Percentiles rank a stretch among this genome's conserved stretches.
Conservation (phyloP, 176 grass and related monocot species). For the Aegilops bicornis region DNA sequence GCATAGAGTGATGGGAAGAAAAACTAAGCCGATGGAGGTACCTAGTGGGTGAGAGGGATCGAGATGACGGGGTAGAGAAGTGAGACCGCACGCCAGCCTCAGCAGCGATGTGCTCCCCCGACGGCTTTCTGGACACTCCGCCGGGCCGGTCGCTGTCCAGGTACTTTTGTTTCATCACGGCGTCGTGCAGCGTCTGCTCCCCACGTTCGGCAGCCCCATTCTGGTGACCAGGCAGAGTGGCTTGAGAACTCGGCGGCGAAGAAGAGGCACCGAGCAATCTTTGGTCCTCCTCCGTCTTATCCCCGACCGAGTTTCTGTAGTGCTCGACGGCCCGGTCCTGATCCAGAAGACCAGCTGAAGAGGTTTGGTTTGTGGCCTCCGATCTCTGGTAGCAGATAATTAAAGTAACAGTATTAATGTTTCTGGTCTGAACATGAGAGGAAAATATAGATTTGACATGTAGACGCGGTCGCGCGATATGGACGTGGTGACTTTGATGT, state of each 20-base stretch:
- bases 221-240: slow-evolving; percentile 9
- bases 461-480: accelerated
- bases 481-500: too few relatives aligned
- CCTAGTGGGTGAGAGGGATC: slow-evolving; percentile 90
- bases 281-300: slow-evolving; percentile 14
- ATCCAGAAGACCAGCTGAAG: not conserved
- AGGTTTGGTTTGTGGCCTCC: slow-evolving; percentile 28
- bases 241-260: not conserved
- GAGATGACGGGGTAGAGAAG: slow-evolving; percentile 66
- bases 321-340: slow-evolving; percentile 26
- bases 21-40: slow-evolving; percentile 30
- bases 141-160: slow-evolving; percentile 41
- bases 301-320: slow-evolving; percentile 11
- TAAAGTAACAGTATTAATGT: not conserved
- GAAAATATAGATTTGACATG: not conserved
- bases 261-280: slow-evolving; percentile 15
- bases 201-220: slow-evolving; percentile 24
- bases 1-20: not conserved
- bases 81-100: slow-evolving; percentile 55
- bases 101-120: slow-evolving; percentile 25
- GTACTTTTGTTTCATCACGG: slow-evolving; percentile 33
- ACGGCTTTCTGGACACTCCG: slow-evolving; percentile 33
- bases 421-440: not conserved
- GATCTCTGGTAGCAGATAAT: slow-evolving; percentile 44
- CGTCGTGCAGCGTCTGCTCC: slow-evolving; percentile 35